phyloP scores from a whole-genome alignment of 495 filamentous ascomycete species.

The Chaetomidium leptoderma region DNA sequence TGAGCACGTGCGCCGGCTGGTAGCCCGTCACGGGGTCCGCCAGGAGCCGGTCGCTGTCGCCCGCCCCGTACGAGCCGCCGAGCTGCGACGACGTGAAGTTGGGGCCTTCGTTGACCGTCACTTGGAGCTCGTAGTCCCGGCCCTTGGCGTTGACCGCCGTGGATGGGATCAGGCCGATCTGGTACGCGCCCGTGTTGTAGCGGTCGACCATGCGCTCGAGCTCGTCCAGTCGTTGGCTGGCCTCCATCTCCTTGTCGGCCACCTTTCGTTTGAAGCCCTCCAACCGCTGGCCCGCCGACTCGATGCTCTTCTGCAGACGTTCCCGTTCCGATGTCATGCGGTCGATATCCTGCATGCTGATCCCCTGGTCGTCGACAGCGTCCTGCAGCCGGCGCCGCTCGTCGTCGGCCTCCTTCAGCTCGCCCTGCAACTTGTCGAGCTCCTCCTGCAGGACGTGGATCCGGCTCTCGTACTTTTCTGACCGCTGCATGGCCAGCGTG shows the following conservation, averaged over 20 bases:
- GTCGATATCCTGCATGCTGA: constrained; percentile 96
- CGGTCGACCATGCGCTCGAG: constrained; percentile 78
- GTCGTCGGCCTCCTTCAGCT: constrained; percentile 73
- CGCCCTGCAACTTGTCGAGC: constrained; percentile 67
- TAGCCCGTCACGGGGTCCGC: constrained; percentile 79
- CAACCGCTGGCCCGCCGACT: constrained; percentile 64
- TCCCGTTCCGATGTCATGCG: constrained; percentile 95
- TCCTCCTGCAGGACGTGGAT: constrained; percentile 75
- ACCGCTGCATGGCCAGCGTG: constrained; percentile 67
- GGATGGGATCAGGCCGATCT: constrained; percentile 81
- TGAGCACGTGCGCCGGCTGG: constrained; percentile 80
- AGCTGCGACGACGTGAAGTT: constrained; percentile 71
- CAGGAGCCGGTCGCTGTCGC: constrained; percentile 61
- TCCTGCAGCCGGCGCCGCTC: constrained; percentile 76
- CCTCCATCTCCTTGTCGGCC: constrained; percentile 77
- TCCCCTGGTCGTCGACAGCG: constrained; percentile 83
- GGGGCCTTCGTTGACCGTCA: constrained; percentile 60
- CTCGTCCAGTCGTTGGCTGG: constrained; percentile 77
- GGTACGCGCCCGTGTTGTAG: constrained; percentile 91
- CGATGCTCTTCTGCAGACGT: constrained; percentile 77
- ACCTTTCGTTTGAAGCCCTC: constrained; percentile 79
- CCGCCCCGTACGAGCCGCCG: constrained; percentile 44
- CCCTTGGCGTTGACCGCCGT: constrained; percentile 82
- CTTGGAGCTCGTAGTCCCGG: constrained; percentile 72
- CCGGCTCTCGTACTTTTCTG: constrained; percentile 74